Percentiles rank a stretch among this genome's conserved stretches.
Evolutionary conservation across 257 asterid genomes (phyloP).

Genomic region (Verbena officinalis): DNA sequence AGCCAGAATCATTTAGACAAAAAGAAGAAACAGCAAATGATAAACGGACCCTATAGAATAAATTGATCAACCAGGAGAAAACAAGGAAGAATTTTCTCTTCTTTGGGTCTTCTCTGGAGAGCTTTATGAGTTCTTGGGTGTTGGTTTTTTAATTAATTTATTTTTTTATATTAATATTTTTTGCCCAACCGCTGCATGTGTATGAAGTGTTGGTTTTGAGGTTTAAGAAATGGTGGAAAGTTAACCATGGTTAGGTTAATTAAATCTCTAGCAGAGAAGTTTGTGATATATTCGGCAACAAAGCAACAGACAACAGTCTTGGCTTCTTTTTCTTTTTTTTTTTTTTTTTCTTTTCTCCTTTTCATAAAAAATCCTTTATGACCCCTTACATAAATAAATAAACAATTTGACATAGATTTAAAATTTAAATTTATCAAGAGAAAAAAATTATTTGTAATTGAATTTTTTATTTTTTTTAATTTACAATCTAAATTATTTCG

Average conservation of each 20-base stretch:
- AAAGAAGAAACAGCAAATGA: background rate
- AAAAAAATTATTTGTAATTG: no score
- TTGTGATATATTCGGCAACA: slow-evolving; percentile 33
- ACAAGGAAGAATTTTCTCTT: slow-evolving; percentile 5
- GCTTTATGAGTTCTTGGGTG: background rate
- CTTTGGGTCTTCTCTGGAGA: background rate
- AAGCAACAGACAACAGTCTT: slow-evolving; percentile 34
- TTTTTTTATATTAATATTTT: slow-evolving; percentile 29
- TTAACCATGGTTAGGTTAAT: slow-evolving; percentile 58
- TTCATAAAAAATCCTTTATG: background rate
- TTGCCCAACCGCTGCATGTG: slow-evolving; percentile 45
- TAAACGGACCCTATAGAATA: slow-evolving; percentile 1
- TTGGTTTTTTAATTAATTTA: background rate
- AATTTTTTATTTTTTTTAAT: background rate
- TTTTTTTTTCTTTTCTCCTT: background rate
- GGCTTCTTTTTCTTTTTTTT: background rate
- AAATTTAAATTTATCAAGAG: no score
- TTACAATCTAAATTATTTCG: no score
- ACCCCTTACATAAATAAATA: no score
- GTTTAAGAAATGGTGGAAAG: slow-evolving; percentile 24
- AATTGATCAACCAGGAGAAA: slow-evolving; percentile 26
- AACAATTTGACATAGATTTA: no score
- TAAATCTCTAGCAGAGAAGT: background rate
- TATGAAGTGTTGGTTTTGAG: slow-evolving; percentile 23
- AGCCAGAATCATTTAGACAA: slow-evolving; percentile 2